A percentile compares a stretch with the other conserved stretches of the same genome.
Conservation (phyloP, 108 stramenopile genomes). For the Chaetoceros tenuissimus region DNA sequence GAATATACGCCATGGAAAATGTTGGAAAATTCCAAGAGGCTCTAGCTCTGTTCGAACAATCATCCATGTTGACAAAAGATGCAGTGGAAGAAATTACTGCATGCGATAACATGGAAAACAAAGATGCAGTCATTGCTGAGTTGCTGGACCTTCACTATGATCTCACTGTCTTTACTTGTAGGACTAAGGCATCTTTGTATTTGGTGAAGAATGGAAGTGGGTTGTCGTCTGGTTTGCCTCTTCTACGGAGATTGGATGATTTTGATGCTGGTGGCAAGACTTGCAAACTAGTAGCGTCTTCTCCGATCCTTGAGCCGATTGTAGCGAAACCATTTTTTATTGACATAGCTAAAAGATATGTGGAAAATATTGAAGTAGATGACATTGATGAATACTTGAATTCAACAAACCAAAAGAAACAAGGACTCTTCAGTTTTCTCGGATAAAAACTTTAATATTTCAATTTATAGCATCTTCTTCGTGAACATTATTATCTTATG, state of each 20-base stretch:
- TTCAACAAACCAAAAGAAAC: background rate
- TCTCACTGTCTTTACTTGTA: conserved; percentile 28
- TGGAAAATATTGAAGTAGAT: conserved; percentile 35
- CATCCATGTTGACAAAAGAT: conserved; percentile 33
- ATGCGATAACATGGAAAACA: conserved; percentile 55
- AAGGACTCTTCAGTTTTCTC: background rate
- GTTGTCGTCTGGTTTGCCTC: conserved; percentile 14
- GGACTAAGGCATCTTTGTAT: conserved; percentile 20
- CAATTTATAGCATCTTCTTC: background rate
- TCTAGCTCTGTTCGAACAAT: conserved; percentile 49
- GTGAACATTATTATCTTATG: conserved; percentile 8
- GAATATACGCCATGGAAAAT: conserved; percentile 31
- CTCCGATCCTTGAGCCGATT: conserved; percentile 30
- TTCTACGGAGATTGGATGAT: conserved; percentile 55
- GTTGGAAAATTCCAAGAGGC: conserved; percentile 33
- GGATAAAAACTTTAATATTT: no score
- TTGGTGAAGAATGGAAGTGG: conserved; percentile 16
- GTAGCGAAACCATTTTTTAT: conserved; percentile 68
- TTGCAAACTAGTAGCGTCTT: conserved; percentile 16
- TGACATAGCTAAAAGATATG: conserved; percentile 63
- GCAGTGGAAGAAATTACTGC: conserved; percentile 77
- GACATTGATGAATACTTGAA: conserved; percentile 34
- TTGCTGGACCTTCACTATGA: conserved; percentile 33
- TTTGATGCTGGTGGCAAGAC: conserved; percentile 43
- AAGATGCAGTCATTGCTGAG: conserved; percentile 37